Percentiles rank a stretch among this genome's conserved stretches.
phyloP scores from a whole-genome alignment of 2,329 filamentous ascomycete species.

The Exophiala bonariae region DNA sequence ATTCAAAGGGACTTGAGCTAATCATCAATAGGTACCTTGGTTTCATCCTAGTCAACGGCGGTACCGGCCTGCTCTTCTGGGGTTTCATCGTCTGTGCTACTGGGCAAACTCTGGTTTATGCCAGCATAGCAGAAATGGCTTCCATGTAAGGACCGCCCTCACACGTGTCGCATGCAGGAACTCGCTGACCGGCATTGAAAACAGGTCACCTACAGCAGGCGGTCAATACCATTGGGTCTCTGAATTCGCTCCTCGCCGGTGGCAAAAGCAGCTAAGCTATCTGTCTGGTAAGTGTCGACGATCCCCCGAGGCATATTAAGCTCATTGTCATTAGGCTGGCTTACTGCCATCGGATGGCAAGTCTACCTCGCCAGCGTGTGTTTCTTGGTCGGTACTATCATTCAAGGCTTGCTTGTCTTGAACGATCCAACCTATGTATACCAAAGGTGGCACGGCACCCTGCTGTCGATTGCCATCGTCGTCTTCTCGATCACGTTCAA shows the following conservation, averaged over 20 bases:
- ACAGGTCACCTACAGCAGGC: constrained; percentile 38
- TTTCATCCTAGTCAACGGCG: constrained; percentile 43
- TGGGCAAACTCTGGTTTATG: constrained; percentile 33
- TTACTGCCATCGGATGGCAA: constrained; percentile 44
- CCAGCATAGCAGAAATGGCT: too few relatives aligned
- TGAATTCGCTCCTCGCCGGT: constrained; percentile 36
- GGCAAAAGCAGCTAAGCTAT: constrained; percentile 32
- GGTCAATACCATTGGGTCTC: constrained; percentile 51
- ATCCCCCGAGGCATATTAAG: too few relatives aligned
- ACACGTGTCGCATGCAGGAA: too few relatives aligned
- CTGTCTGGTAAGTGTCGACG: constrained; percentile 24
- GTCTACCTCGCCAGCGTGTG: constrained; percentile 44
- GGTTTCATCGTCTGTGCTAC: constrained; percentile 49
- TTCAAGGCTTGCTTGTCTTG: constrained; percentile 45
- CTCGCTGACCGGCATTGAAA: constrained; percentile 2
- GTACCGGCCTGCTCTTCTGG: constrained; percentile 54
- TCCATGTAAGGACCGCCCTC: constrained; percentile 1
- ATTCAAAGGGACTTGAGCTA: neutral
- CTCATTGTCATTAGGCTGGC: constrained; percentile 40
- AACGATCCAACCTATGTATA: constrained; percentile 36
- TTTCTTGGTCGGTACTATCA: constrained; percentile 47
- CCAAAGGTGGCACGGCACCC: constrained; percentile 33
- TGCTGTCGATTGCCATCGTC: constrained; percentile 30
- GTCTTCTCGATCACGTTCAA: constrained; percentile 32
- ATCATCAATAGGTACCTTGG: neutral